Percentiles rank a stretch among this genome's conserved stretches.
These are phyloP conservation scores for Sugiyamaella qingdaonensis DNA, from an alignment of 805 yeast genomes.

Conservation along the genomic window DNA sequence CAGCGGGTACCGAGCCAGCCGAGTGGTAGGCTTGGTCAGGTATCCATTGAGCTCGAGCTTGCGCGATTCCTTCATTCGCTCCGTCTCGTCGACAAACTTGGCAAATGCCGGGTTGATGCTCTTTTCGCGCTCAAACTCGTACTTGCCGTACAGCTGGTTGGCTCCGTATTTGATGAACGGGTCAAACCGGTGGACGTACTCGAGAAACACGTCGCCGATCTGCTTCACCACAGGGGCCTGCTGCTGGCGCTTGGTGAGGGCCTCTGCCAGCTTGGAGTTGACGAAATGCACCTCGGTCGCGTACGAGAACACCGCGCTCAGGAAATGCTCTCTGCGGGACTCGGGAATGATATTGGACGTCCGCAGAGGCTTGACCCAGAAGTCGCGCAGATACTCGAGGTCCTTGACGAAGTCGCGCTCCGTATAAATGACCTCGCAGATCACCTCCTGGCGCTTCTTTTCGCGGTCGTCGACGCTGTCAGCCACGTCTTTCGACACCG, in stretches of 20 bases:
- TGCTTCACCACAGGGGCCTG: conserved; percentile 78
- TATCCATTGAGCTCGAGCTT: conserved; percentile 90
- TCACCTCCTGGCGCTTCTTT: conserved; percentile 89
- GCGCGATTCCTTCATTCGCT: conserved; percentile 76
- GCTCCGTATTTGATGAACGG: conserved; percentile 94
- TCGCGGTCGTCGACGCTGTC: conserved; percentile 78
- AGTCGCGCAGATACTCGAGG: conserved; percentile 86
- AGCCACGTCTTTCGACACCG: conserved; percentile 75
- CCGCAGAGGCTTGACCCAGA: conserved; percentile 86
- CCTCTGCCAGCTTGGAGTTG: conserved; percentile 82
- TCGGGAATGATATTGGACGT: conserved; percentile 85
- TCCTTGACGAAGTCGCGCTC: conserved; percentile 95
- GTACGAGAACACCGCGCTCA: conserved; percentile 86
- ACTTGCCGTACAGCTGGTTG: conserved; percentile 90
- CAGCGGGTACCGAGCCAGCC: conserved; percentile 92
- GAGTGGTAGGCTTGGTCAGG: conserved; percentile 88
- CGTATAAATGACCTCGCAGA: conserved; percentile 88
- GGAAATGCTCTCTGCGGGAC: conserved; percentile 83
- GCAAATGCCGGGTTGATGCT: conserved; percentile 86
- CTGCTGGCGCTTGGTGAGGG: conserved; percentile 81
- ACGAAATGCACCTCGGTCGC: conserved; percentile 81
- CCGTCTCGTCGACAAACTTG: conserved; percentile 88
- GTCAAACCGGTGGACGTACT: conserved; percentile 79
- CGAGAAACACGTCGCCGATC: conserved; percentile 83
- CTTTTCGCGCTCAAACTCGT: conserved; percentile 91